Conservation (phyloP, 306 rosid genomes). For the Ammopiptanthus mongolicus region DNA sequence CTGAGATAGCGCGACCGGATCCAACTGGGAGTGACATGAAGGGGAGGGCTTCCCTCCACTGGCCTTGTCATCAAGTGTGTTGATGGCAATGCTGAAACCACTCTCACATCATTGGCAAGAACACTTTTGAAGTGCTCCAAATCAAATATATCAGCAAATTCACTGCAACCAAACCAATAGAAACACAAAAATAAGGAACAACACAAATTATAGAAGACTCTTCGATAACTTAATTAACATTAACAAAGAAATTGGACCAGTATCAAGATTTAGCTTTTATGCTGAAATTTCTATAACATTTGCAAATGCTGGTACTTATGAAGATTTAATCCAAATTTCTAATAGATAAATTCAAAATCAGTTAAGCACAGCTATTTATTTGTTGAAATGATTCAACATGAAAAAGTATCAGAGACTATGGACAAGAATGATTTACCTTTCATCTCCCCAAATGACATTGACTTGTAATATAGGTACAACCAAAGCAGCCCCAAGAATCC, state of each 20-base stretch:
- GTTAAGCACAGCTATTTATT: neutral
- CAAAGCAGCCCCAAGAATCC: conserved; percentile 92
- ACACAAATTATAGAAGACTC: neutral
- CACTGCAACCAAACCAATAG: conserved; percentile 56
- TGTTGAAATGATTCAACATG: neutral
- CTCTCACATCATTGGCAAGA: conserved; percentile 62
- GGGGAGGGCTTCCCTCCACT: conserved; percentile 76
- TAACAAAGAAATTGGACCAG: neutral
- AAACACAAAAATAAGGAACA: conserved; percentile 17
- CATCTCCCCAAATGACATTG: conserved; percentile 96
- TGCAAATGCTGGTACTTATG: neutral
- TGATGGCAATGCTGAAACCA: conserved; percentile 86
- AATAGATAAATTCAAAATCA: neutral
- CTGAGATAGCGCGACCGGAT: conserved; percentile 80
- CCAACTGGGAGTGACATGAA: conserved; percentile 74
- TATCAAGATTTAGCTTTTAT: neutral
- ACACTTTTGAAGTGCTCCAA: conserved; percentile 89
- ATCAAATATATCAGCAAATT: conserved; percentile 92
- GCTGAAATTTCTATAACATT: neutral
- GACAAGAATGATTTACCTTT: conserved; percentile 51
- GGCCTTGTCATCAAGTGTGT: conserved; percentile 89
- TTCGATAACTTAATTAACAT: neutral
- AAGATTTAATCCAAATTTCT: neutral
- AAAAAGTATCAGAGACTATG: neutral
- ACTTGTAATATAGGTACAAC: conserved; percentile 95